Base-by-base conservation (phyloP, 345 rosid genomes). In the Geranium rotundifolium region DNA sequence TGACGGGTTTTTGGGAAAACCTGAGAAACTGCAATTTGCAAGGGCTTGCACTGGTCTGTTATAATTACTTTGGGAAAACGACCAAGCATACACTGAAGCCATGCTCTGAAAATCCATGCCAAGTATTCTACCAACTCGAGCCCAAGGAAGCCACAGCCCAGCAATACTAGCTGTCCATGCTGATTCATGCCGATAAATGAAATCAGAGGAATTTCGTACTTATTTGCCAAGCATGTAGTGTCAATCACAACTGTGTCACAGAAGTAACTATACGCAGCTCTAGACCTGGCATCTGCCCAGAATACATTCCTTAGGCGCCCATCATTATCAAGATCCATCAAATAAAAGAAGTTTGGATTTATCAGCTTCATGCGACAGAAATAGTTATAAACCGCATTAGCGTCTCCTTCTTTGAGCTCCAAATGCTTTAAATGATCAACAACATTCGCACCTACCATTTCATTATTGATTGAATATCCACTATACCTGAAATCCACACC, bases 121-220 rank as follows among this genome's bases (percentile, higher is more conserved):
- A 70, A 80, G 58, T 70, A 73, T 34, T 80, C 83, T 6, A 68
- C 76, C 10, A 83, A 72, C 58, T 83, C 85, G 1, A 71, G 79
- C 29, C 83, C 83, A 56, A 83, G 65, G 62, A 83, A 75, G 54
- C 76, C 85, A 71, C 85, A 80, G 30, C 88, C 88, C 64, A 84
- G 56, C 63, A 84, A 59, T 67, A 81, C 66, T 0, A 67, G 65
- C 50, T 81, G 82, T 37, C 82, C 82, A 58, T 81, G 85, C 64
- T 83, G 83, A 66, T 83, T 83, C 50, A 81, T 73, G 6, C 88
- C 88, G 67, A 81, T 56, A 17, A 83, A 78, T 59, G 82, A 73
- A 58, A 79, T 74, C 59, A 83, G 63, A 61, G 88, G 88, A 49
- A 79, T 63, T 67, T 83, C 78, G 46, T 58, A 77, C 70, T 74